Evolutionary conservation across 805 yeast species (phyloP), one percentile per base, ranked within the genome.

Genomic region (Metschnikowia amazonensis): DNA sequence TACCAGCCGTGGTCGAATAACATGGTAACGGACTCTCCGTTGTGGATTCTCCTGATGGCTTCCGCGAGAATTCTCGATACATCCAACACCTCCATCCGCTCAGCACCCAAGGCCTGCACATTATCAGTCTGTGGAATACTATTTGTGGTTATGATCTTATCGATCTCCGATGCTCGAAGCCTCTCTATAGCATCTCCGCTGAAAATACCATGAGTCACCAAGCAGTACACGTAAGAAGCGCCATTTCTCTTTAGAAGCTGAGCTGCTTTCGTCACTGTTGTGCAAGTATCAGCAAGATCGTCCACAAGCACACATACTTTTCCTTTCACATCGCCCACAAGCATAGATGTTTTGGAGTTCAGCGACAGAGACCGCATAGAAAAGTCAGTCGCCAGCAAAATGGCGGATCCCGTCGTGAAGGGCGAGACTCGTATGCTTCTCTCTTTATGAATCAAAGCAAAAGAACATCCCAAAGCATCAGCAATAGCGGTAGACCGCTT

Each of bases 361-460:
- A 58, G 52, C 16, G 56, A 44, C 39, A 46, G 51, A 2, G 49
- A 27, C 14, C 53, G 45, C 34, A 40, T 43, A 27, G 44, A 49
- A 31, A 63, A 48, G 28, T 52, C 50, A 11, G 55, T 45, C 20
- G 58, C 58, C 3, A 60, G 48, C 48, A 53, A 57, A 30, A 49
- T 46, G 29, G 55, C 50, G 9, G 57, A 50, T 33, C 56, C 59
- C 32, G 47, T 43, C 52, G 43, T 29, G 55, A 50, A 24, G 48
- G 53, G 34, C 21, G 73, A 61, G 5, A 65, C 64, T 45, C 67
- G 70, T 38, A 74, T 77, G 52, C 95, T 74, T 61, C 96, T 75
- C 62, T 94, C 99, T 66, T 94, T 94, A 67, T 94, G 98, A 52
- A 94, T 89, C 65, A 94, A 73, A 0, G 99, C 99, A 70, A 94